These are phyloP conservation scores for Eucalyptus regnans DNA, from an alignment of 345 rosid genomes.

Conservation along the genomic window DNA sequence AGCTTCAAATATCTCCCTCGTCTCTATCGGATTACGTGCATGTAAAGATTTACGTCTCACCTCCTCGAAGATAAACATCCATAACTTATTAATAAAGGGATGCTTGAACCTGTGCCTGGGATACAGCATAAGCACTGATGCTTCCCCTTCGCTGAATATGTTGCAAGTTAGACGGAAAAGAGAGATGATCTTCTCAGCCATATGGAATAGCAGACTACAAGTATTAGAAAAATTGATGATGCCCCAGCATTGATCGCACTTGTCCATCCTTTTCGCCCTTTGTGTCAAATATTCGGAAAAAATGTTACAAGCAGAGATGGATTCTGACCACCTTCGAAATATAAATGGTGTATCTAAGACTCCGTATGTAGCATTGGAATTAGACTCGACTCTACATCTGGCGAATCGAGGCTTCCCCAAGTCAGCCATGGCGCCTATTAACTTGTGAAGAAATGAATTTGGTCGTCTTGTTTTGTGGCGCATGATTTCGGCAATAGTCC, in stretches of 20 bases:
- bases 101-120: fast-evolving
- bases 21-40: not conserved
- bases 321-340: not conserved
- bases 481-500: not conserved
- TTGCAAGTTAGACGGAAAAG: not conserved
- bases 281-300: fast-evolving
- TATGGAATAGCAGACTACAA: too few species aligned
- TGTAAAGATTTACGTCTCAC: too few species aligned
- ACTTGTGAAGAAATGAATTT: too few species aligned
- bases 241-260: too few species aligned
- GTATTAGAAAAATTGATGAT: too few species aligned
- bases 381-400: fast-evolving
- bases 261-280: too few species aligned
- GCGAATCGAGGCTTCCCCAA: not conserved
- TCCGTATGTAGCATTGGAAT: fast-evolving
- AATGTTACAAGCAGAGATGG: not conserved
- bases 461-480: not conserved
- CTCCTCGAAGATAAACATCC: too few species aligned
- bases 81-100: too few species aligned
- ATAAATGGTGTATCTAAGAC: not conserved
- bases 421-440: not conserved
- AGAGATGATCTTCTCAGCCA: too few species aligned
- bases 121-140: fast-evolving
- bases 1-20: not conserved
- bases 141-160: fast-evolving